Evolutionary conservation across 2,329 filamentous ascomycete genomes (phyloP).

Genomic region (Phialophora chinensis): DNA sequence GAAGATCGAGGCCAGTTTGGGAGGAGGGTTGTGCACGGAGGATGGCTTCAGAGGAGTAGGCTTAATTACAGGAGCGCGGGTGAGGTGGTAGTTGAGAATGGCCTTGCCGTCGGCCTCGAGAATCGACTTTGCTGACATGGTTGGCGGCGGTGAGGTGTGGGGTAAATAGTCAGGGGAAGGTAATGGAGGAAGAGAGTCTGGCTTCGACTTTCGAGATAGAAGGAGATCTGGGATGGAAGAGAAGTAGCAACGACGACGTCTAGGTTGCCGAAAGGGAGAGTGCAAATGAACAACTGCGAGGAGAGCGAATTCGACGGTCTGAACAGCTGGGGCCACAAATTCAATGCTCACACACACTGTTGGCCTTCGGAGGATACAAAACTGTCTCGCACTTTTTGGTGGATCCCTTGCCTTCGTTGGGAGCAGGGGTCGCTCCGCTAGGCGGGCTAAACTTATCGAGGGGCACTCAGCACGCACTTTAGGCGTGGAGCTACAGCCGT

Average conservation of each 20-base stretch:
- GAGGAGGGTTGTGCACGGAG: slow-evolving; percentile 87
- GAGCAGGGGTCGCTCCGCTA: slow-evolving; percentile 27
- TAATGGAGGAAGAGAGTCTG: background rate
- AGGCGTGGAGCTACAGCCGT: slow-evolving; percentile 9
- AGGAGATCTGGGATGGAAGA: background rate
- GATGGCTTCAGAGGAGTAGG: slow-evolving; percentile 85
- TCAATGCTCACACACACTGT: slow-evolving; percentile 21
- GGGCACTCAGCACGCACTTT: slow-evolving; percentile 17
- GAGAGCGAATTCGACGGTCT: slow-evolving; percentile 14
- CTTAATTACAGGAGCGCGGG: slow-evolving; percentile 96
- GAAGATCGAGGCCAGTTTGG: slow-evolving; percentile 88
- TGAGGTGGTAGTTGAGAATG: slow-evolving; percentile 99
- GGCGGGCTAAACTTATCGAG: slow-evolving; percentile 35
- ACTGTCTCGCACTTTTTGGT: slow-evolving; percentile 26
- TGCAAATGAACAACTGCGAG: slow-evolving; percentile 17
- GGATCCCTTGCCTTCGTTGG: slow-evolving; percentile 27
- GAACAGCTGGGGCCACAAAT: slow-evolving; percentile 18
- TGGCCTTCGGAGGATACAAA: slow-evolving; percentile 33
- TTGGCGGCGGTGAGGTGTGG: slow-evolving; percentile 45
- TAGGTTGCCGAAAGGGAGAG: slow-evolving; percentile 10
- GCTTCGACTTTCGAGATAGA: slow-evolving; percentile 15
- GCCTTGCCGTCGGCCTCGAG: slow-evolving; percentile 99
- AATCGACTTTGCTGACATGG: slow-evolving; percentile 96
- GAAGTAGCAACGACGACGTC: slow-evolving; percentile 11
- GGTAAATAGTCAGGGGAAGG: slow-evolving; percentile 29